A percentile compares a stretch with the other conserved stretches of the same genome.
Evolutionary conservation across 129 eudicot genomes (phyloP).

Genomic region (Pseudognaphalium luteoalbum): DNA sequence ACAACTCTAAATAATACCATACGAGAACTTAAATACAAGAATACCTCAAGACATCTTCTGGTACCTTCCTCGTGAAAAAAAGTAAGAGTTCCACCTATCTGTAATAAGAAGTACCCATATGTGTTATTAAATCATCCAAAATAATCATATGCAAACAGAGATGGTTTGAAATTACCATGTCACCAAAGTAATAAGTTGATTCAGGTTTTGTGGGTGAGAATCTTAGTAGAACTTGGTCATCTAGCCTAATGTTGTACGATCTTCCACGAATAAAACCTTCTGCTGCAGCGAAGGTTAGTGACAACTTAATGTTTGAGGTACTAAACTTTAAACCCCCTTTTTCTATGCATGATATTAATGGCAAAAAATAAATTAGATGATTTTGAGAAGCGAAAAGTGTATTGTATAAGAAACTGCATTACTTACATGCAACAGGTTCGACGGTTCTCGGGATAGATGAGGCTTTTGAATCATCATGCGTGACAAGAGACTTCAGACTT

Average conservation of each 20-base stretch:
- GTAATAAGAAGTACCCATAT: conserved; percentile 29
- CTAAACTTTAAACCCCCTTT: conserved; percentile 3
- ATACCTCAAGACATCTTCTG: conserved; percentile 98
- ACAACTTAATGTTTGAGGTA: conserved; percentile 51
- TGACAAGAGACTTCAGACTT: conserved; percentile 45
- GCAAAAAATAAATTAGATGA: not conserved
- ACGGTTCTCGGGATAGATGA: conserved; percentile 48
- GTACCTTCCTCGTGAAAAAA: conserved; percentile 89
- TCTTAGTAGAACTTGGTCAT: conserved; percentile 91
- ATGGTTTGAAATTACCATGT: conserved; percentile 57
- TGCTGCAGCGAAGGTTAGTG: conserved; percentile 84
- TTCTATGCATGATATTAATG: conserved; percentile 18
- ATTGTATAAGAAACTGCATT: conserved; percentile 16
- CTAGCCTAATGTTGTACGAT: conserved; percentile 94
- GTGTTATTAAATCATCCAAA: not conserved
- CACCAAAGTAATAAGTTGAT: conserved; percentile 88
- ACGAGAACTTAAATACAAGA: not conserved
- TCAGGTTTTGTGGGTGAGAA: conserved; percentile 93
- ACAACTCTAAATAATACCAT: conserved; percentile 6
- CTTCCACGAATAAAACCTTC: conserved; percentile 96
- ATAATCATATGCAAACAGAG: not conserved
- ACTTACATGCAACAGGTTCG: conserved; percentile 86
- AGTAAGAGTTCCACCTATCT: conserved; percentile 98
- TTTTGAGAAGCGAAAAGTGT: not conserved
- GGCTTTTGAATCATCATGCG: conserved; percentile 53